phyloP scores from a whole-genome alignment of 352 stramenopile genomes.

The Plasmopara muralis region DNA sequence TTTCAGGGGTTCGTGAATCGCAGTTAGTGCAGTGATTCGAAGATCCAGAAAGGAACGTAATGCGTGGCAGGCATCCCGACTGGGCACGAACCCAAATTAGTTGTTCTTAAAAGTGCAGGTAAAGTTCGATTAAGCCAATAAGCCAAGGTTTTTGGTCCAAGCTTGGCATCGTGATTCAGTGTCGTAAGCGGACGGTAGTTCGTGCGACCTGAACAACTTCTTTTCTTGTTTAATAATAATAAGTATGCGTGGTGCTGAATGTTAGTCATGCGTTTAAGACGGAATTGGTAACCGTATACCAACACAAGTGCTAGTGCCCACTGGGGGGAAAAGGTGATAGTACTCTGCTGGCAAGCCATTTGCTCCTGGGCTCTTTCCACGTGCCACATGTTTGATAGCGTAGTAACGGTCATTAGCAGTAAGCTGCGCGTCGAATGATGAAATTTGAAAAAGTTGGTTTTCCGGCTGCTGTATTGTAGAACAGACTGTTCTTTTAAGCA shows the following conservation, averaged over 20 bases:
- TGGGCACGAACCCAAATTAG: conserved; percentile 1
- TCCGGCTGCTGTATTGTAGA: conserved; percentile 1
- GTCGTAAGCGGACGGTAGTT: neutral
- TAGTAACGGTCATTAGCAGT: conserved; percentile 1
- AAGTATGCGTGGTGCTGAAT: neutral
- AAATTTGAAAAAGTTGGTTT: neutral
- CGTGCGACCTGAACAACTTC: neutral
- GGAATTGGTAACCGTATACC: neutral
- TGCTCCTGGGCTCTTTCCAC: neutral
- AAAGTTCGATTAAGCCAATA: neutral
- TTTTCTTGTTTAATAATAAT: conserved; percentile 1
- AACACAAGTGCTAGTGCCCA: neutral
- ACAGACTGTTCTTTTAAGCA: neutral
- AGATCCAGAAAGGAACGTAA: neutral
- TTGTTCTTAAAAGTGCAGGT: neutral
- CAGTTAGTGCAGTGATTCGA: neutral
- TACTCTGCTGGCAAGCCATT: conserved; percentile 1
- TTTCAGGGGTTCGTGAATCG: neutral
- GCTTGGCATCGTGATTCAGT: neutral
- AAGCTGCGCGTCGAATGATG: neutral
- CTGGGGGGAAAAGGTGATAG: neutral
- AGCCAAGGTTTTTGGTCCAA: neutral
- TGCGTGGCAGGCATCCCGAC: neutral
- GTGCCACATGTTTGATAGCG: neutral
- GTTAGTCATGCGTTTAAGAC: neutral